Evolutionary conservation across 495 filamentous ascomycete species (phyloP), one percentile per base, ranked within the genome.

Genomic region (Aeminium ludgeri): DNA sequence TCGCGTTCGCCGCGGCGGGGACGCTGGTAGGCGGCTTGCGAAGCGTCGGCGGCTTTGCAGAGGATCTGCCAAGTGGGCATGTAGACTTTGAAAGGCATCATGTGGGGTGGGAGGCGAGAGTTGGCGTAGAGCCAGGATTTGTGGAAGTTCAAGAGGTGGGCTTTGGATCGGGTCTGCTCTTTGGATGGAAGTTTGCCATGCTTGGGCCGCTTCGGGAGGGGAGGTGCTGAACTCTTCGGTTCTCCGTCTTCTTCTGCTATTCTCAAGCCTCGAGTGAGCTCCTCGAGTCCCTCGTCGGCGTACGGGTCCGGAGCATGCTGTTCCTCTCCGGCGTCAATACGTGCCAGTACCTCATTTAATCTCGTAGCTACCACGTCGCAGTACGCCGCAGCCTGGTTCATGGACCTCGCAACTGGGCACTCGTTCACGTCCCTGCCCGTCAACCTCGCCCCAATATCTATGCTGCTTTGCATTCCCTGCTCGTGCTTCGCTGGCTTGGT

Each of bases 121-220:
- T 89, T 89, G n/a, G 67, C 62, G 54, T 86, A 89, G 8, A 78
- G 58, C 53, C 81, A 76, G 11, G 75, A 76, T 55, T 86, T 86
- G n/a, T 72, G 61, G 55, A 86, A 86, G 55, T 78, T 74, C 40
- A 43, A 46, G 53, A 16, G 60, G 31, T 36, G 18, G 20, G 13
- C 36, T 17, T 23, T 23, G 42, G 17, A 38, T 43, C 33, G 33
- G 46, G 13, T 42, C 25, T 32, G 50, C 43, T 37, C 45, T 38
- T 54, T 43, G 16, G 15, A 32, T 11, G 13, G 15, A 20, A 25
- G 19, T 37, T 33, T 10, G n/a, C 16, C 41, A 10, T 15, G 33
- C 23, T 32, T 25, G 33, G 25, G 39, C 38, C 34, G 44, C 42
- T 30, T 29, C 45, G 29, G 35, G 30, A 7, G 40, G 44, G 18